Conservation (phyloP, 805 yeast species). For the Saturnispora kantuleensis region DNA sequence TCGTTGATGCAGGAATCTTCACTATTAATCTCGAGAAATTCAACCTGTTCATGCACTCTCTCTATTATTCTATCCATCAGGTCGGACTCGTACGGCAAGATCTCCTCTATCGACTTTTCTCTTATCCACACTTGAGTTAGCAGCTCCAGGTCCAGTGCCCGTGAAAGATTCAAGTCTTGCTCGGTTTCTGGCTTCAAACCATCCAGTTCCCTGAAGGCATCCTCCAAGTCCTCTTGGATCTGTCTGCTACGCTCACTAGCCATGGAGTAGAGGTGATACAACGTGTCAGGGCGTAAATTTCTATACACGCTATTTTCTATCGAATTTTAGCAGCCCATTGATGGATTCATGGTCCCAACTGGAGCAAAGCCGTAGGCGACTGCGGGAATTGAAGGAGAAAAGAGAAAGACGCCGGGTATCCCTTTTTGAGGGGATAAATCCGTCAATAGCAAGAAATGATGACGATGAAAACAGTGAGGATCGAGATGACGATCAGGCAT, state of each 20-base stretch:
- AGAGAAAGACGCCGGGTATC: conserved; percentile 28
- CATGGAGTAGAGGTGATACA: not conserved
- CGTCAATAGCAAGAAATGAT: not conserved
- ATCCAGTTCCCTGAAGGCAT: conserved; percentile 60
- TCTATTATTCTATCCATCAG: conserved; percentile 49
- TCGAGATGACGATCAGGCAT: not conserved
- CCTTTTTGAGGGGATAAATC: not conserved
- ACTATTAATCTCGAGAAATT: conserved; percentile 66
- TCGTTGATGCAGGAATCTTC: conserved; percentile 61
- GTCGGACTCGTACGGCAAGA: conserved; percentile 61
- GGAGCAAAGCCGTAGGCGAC: conserved; percentile 41
- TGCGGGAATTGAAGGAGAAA: conserved; percentile 42
- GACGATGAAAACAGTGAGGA: not conserved
- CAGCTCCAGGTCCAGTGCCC: conserved; percentile 31
- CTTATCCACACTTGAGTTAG: conserved; percentile 65
- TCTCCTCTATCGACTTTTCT: conserved; percentile 80
- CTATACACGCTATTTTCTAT: not conserved
- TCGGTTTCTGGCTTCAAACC: conserved; percentile 13
- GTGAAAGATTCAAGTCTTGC: conserved; percentile 10
- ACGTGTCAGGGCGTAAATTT: not conserved
- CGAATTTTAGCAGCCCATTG: not conserved
- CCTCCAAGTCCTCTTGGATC: conserved; percentile 44
- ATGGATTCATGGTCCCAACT: conserved; percentile 26
- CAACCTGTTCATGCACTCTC: conserved; percentile 61
- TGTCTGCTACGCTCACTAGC: conserved; percentile 2